Evolutionary conservation across 2,329 filamentous ascomycete species (phyloP).

Genomic region (Orbilia oligospora): DNA sequence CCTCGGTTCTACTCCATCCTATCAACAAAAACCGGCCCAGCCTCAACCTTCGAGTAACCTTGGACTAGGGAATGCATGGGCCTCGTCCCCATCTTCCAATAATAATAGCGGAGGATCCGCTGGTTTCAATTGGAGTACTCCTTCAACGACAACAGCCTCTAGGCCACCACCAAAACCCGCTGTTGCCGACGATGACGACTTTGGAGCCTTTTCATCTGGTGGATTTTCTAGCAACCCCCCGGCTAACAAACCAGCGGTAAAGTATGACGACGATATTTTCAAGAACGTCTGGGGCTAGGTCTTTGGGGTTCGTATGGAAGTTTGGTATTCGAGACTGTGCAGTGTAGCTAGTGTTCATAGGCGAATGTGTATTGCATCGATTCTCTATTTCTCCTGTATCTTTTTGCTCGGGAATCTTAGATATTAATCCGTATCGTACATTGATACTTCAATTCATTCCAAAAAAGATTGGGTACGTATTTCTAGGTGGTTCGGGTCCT

Average conservation of each 20-base stretch:
- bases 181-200: constrained; percentile 69
- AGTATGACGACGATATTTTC: constrained; percentile 86
- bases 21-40: constrained; percentile 69
- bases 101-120: constrained; percentile 71
- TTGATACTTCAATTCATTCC: background rate
- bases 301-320: background rate
- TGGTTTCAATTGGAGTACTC: constrained; percentile 76
- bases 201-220: constrained; percentile 68
- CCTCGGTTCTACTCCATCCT: constrained; percentile 73
- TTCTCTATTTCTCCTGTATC: constrained; percentile 10
- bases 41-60: constrained; percentile 66
- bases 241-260: constrained; percentile 71
- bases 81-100: constrained; percentile 73
- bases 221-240: constrained; percentile 74
- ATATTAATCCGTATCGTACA: constrained; percentile 9
- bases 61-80: constrained; percentile 90
- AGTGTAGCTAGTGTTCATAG: constrained; percentile 12
- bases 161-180: constrained; percentile 64
- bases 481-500: too few species aligned
- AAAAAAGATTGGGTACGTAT: too few species aligned
- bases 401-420: constrained; percentile 2
- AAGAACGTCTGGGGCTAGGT: constrained; percentile 91
- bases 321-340: constrained; percentile 13
- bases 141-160: constrained; percentile 60
- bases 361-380: constrained; percentile 10